These are phyloP conservation scores for Theobroma cacao DNA, from an alignment of 345 rosid species.

Conservation along the genomic window DNA sequence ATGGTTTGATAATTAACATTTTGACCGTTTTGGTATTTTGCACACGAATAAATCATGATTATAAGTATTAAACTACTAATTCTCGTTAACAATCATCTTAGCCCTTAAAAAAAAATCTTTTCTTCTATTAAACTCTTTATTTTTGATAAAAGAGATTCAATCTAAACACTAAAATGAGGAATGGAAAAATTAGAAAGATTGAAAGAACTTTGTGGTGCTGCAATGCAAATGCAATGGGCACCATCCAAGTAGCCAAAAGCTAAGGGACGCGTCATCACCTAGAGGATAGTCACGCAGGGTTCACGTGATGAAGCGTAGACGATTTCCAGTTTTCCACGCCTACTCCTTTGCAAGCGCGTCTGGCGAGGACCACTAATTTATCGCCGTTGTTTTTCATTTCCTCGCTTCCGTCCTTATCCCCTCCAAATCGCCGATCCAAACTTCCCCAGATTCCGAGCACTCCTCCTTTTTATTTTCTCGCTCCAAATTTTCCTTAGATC, in stretches of 20 bases:
- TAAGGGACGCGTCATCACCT: neutral
- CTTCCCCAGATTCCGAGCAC: slow-evolving; percentile 29
- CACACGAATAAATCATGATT: no score
- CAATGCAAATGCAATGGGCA: neutral
- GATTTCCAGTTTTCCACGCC: slow-evolving; percentile 23
- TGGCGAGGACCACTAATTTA: slow-evolving; percentile 31
- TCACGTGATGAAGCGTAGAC: slow-evolving; percentile 30
- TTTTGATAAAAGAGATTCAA: no score
- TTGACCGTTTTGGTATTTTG: neutral
- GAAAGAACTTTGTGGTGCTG: neutral
- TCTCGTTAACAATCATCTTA: no score
- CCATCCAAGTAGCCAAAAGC: neutral
- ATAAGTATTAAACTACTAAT: no score
- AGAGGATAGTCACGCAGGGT: slow-evolving; percentile 12
- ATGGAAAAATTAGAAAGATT: no score
- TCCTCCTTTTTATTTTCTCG: slow-evolving; percentile 16
- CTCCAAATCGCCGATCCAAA: slow-evolving; percentile 31
- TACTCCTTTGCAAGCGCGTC: neutral
- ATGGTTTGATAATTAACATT: neutral
- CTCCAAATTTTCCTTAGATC: neutral
- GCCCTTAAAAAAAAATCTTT: no score
- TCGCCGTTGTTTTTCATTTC: slow-evolving; percentile 48
- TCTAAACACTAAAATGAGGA: slow-evolving; percentile 20
- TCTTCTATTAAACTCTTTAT: no score
- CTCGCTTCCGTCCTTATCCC: slow-evolving; percentile 22